Evolutionary conservation across 2,329 filamentous ascomycete genomes (phyloP).

Genomic region (Fusarium ramigenum): DNA sequence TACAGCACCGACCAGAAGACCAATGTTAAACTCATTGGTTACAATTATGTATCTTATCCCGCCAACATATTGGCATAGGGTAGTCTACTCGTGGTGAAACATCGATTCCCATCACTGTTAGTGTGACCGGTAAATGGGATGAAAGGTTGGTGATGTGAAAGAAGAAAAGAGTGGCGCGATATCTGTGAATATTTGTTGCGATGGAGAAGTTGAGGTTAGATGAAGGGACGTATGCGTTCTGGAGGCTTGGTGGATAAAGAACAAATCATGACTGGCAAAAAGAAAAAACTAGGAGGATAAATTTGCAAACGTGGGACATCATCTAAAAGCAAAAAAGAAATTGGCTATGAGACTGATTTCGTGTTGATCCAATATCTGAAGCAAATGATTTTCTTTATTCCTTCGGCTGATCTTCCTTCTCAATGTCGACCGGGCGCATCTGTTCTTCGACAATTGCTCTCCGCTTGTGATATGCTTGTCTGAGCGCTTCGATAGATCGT

Average conservation of each 20-base stretch:
- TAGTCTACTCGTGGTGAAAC: neutral
- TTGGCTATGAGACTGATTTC: neutral
- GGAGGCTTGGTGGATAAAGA: neutral
- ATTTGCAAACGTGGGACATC: too few species aligned
- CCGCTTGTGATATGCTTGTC: neutral
- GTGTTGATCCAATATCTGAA: neutral
- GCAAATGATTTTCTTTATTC: neutral
- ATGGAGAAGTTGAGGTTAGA: neutral
- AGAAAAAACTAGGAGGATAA: accelerated
- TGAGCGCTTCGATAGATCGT: neutral
- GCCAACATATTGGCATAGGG: neutral
- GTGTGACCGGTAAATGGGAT: neutral
- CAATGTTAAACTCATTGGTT: too few species aligned
- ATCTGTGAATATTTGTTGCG: too few species aligned
- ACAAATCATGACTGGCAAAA: too few species aligned
- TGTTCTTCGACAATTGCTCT: neutral
- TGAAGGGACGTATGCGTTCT: neutral
- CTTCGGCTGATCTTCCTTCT: neutral
- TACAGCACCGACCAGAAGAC: neutral
- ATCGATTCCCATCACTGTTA: neutral
- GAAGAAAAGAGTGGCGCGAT: neutral
- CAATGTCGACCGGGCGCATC: neutral
- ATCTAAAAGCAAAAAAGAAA: too few species aligned
- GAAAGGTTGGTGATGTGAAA: neutral
- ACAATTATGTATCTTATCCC: neutral